Base-by-base conservation (phyloP, 371 early-diverging fungal species). In the Mortierella sp. region DNA sequence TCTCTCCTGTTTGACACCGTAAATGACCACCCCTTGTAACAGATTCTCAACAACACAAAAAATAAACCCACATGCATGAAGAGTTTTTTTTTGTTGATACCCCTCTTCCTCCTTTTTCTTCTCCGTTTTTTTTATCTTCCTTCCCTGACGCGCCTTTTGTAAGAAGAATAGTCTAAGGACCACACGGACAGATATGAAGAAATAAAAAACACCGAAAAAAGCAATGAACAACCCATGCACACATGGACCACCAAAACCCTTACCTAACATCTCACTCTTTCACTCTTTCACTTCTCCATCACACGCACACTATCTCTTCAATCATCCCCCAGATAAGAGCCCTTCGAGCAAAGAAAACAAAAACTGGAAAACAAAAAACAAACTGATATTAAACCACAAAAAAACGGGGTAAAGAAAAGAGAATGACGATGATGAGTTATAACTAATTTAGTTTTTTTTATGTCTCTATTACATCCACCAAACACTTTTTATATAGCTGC, bases 1-100 rank as follows among this genome's bases (percentile, higher is more conserved):
- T 70, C 1, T 10, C 70, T 68, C 70, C 70, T 76, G 76, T 76
- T 76, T 68, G 52, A 76, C 21, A 50, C 50, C 50, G 63, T 57
- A 74, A 42, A 60, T 14, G 11, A 16, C 13, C 26, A 50, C 50
- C 50, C 50, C 50, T 50, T 50, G 50, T 50, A 50, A 50, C 50
- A 50, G 50, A 50, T 50, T 50, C 50, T 50, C 50, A 50, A 50
- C 50, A 16, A 50, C 50, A 50, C 50, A 50, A 50, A 50, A 50
- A 3, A n/a, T 73, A 55, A 42, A 13, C 24, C 24, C 55, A 8
- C 21, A 55, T 55, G 55, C 55, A 55, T 55, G n/a, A 50, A 50
- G 47, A 16, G 11, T 16, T 13, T 50, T 50, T 48, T 50, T 13
- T 31, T 31, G 19, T 34, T 34, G 65, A 34, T 31, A 31, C 65